These are phyloP conservation scores for Clarireedia paspali DNA, from an alignment of 2,329 filamentous ascomycete genomes.

Conservation along the genomic window DNA sequence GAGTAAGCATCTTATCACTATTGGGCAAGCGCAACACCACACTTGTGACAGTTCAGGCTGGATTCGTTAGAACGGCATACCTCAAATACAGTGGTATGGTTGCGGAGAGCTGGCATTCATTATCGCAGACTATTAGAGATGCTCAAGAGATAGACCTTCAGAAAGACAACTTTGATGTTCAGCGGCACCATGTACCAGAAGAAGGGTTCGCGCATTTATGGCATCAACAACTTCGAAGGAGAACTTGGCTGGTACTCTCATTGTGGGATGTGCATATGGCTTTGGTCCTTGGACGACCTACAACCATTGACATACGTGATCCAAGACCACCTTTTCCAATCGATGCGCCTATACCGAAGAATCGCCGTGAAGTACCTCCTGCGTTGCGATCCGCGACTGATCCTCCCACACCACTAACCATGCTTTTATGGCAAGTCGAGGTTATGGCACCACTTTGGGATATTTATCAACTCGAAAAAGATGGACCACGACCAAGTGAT, in stretches of 20 bases:
- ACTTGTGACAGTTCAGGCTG: constrained; percentile 48
- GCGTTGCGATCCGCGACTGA: constrained; percentile 37
- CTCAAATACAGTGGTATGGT: constrained; percentile 53
- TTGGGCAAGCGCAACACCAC: constrained; percentile 51
- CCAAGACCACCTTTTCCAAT: constrained; percentile 43
- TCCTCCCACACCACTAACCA: constrained; percentile 49
- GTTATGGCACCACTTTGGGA: constrained; percentile 42
- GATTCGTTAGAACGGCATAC: constrained; percentile 48
- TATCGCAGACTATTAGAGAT: constrained; percentile 50
- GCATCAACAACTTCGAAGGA: constrained; percentile 47
- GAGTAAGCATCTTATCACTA: constrained; percentile 43
- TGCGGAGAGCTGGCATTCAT: constrained; percentile 40
- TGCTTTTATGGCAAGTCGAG: constrained; percentile 43
- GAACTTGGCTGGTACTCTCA: constrained; percentile 48
- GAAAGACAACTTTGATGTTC: constrained; percentile 40
- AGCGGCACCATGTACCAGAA: constrained; percentile 34
- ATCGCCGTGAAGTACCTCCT: constrained; percentile 41
- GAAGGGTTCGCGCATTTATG: constrained; percentile 49
- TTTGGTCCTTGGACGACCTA: constrained; percentile 30
- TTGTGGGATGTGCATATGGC: constrained; percentile 34
- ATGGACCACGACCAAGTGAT: constrained; percentile 47
- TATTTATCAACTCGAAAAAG: constrained; percentile 44
- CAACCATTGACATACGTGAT: constrained; percentile 44
- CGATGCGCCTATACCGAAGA: constrained; percentile 42
- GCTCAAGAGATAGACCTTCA: constrained; percentile 56